These are phyloP conservation scores for Candida saitoana DNA, from an alignment of 805 yeast genomes.

Conservation along the genomic window DNA sequence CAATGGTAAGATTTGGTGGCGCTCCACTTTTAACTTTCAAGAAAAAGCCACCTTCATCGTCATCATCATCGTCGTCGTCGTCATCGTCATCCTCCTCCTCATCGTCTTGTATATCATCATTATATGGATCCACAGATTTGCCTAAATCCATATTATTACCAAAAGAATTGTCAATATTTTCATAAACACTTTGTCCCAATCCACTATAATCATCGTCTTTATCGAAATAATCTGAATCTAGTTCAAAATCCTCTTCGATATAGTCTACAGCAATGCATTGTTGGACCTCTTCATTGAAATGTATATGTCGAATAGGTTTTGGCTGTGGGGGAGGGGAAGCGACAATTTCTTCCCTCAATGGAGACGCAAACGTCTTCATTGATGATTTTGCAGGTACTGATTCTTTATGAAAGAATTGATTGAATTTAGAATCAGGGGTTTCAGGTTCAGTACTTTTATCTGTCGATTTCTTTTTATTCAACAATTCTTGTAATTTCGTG, in stretches of 20 bases:
- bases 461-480: slow-evolving; percentile 4
- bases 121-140: not conserved
- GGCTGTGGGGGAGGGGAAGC: slow-evolving; percentile 1
- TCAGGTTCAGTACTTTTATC: not conserved
- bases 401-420: not conserved
- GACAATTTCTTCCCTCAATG: slow-evolving; percentile 1
- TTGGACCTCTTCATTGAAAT: slow-evolving; percentile 89
- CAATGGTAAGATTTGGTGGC: slow-evolving; percentile 14
- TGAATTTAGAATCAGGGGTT: not conserved
- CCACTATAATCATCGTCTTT: slow-evolving; percentile 27
- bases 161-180: not conserved
- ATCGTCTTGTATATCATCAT: slow-evolving; percentile 11
- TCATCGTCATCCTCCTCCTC: slow-evolving; percentile 24
- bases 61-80: slow-evolving; percentile 44
- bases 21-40: slow-evolving; percentile 42
- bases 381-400: not conserved
- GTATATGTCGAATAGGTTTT: slow-evolving; percentile 65
- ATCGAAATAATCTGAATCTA: slow-evolving; percentile 26
- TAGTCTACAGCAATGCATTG: slow-evolving; percentile 80
- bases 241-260: slow-evolving; percentile 20
- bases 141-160: slow-evolving; percentile 6
- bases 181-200: slow-evolving; percentile 10
- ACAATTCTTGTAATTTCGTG: slow-evolving; percentile 17
- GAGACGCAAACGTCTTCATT: not conserved
- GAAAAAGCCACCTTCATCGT: slow-evolving; percentile 69